Percentiles rank a stretch among this genome's conserved stretches.
Conservation (phyloP, 1,284 basidiomycete species). For the Flammula alnicola region DNA sequence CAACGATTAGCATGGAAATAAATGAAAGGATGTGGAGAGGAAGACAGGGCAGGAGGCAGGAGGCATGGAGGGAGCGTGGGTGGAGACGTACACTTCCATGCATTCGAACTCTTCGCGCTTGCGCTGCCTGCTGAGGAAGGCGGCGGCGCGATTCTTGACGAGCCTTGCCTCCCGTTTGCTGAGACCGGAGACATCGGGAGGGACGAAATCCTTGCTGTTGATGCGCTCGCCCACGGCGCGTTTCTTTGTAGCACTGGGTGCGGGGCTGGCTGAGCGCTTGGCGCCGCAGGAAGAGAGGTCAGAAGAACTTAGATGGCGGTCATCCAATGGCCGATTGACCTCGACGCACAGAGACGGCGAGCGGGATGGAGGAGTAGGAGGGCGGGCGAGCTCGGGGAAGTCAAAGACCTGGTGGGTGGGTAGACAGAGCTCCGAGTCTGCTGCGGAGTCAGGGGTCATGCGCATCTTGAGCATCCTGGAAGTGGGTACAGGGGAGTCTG, state of each 20-base stretch:
- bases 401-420: conserved; percentile 76
- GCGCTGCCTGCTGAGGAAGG: conserved; percentile 87
- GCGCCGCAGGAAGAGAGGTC: conserved; percentile 21
- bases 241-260: conserved; percentile 56
- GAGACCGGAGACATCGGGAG: conserved; percentile 86
- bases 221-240: conserved; percentile 67
- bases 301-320: no score
- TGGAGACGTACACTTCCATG: conserved; percentile 76
- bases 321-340: no score
- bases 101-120: conserved; percentile 91
- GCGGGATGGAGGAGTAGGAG: conserved; percentile 45
- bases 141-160: conserved; percentile 90
- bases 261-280: conserved; percentile 51
- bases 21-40: conserved; percentile 16
- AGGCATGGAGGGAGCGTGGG: conserved; percentile 12
- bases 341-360: conserved; percentile 34
- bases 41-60: conserved; percentile 20
- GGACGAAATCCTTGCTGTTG: conserved; percentile 82
- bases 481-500: conserved; percentile 51
- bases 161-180: conserved; percentile 89
- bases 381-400: conserved; percentile 44
- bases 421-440: conserved; percentile 64
- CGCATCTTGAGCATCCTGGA: conserved; percentile 55
- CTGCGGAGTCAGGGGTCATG: conserved; percentile 49
- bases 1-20: conserved; percentile 22